Evolutionary conservation across 192 early-diverging fungal genomes (phyloP), one percentile per base, ranked within the genome.

Genomic region (Rhizoclosmatium sp.): DNA sequence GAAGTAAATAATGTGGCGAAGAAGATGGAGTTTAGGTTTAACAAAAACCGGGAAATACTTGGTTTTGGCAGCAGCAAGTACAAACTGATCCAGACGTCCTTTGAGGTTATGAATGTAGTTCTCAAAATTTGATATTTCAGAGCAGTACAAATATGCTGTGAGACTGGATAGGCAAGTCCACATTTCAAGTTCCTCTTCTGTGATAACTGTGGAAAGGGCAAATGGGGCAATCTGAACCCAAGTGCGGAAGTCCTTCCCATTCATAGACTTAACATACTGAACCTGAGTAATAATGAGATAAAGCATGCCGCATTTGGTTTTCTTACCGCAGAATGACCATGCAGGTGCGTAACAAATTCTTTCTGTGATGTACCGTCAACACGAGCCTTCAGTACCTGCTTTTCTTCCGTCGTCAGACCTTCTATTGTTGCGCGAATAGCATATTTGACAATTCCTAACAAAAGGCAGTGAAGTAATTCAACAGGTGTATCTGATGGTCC

Each of bases 201-300:
- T 10, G 9, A 59, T 5, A 58, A 40, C 47, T 7, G 3, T 10
- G 2, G 56, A 51, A 51, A 72, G 51, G 19, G 51, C 49, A 72
- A 72, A 72, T 58, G 56, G 56, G 23, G 70, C 70, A 54, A 59
- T 19, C 58, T 72, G 70, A 41, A 49, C 54, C 14, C 54, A 72
- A 14, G 49, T 5, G 16, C 58, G 2, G 51, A 58, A 59, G 12
- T 58, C 70, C 42, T 72, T 72, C 39, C 70, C 70, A 59, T 44
- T 59, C n/a, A 51, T 12, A 39, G 51, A 72, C 16, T 23, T 4
- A 40, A 59, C 58, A 59, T 72, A 72, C 7, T 72, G 70, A 12
- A 72, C 70, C 56, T 72, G 19, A 58, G 1, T 19, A 58, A 72
- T 46, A 41, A 41, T 58, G 39, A 19, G 14, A 72, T 14, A n/a